Evolutionary conservation across 192 early-diverging fungal species (phyloP), one percentile per base, ranked within the genome.

Genomic region (Linnemannia schmuckeri): DNA sequence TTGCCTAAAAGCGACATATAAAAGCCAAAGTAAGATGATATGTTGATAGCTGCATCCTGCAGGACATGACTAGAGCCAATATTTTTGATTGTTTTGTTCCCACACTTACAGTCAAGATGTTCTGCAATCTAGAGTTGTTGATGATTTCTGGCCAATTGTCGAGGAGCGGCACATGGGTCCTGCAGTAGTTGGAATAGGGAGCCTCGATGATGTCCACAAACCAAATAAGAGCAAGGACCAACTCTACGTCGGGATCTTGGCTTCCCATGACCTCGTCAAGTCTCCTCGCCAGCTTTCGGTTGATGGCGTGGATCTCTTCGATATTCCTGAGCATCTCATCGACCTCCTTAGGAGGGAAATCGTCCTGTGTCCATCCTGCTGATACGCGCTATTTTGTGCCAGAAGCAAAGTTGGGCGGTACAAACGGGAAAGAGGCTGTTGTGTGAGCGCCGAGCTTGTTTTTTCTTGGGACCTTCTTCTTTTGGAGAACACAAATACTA

Each of bases 151-250:
- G 73, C 75, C 91, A 88, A 41, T 82, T 74, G 79, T 92, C 89
- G 27, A 93, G 68, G 10, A 89, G 88, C 4, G 77, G 82, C 8
- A 85, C 88, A 82, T 88, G 91, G 33, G 75, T 84, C 74, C 82
- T 77, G 54, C 89, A 92, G 85, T 89, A 93, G 57, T 90, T 90
- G 54, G 90, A 88, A 72, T 93, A 93, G 27, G 91, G 85, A 3
- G 74, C 82, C 82, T 92, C 92, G 88, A 93, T 90, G 69, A 89
- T 87, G 74, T 93, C 83, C 2, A 92, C 40, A 70, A 89, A 85
- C 80, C 77, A 81, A 38, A 81, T 75, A 20, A 84, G 72, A 9
- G 54, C 49, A 15, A 61, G 37, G 38, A 70, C 49, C 27, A 76
- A 47, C 13, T 79, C 72, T 18, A 33, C 44, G 35, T 15, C 73